These are phyloP conservation scores for Fonsecaea pugnacius DNA, from an alignment of 2,329 filamentous ascomycete species.

Conservation along the genomic window DNA sequence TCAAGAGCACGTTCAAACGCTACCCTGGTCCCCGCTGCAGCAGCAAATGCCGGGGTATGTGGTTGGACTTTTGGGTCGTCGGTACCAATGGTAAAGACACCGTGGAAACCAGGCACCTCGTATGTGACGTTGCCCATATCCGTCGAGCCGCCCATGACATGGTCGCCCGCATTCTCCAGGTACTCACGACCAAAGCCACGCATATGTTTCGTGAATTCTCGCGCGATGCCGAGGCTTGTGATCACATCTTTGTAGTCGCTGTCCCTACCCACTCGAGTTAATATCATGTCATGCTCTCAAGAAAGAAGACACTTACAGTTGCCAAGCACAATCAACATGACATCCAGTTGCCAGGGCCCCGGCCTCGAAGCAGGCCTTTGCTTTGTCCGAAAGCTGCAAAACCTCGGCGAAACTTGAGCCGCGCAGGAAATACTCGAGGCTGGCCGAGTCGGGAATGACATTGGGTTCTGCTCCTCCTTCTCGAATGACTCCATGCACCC, in stretches of 20 bases:
- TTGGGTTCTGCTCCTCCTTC: slow-evolving; percentile 60
- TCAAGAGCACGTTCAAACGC: slow-evolving; percentile 51
- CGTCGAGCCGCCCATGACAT: slow-evolving; percentile 50
- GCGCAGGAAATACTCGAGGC: slow-evolving; percentile 53
- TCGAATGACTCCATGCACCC: slow-evolving; percentile 60
- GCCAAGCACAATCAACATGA: slow-evolving; percentile 40
- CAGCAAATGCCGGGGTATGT: slow-evolving; percentile 52
- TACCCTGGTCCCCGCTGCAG: slow-evolving; percentile 46
- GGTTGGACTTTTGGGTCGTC: slow-evolving; percentile 42
- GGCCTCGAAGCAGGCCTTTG: slow-evolving; percentile 45
- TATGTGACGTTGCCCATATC: slow-evolving; percentile 61
- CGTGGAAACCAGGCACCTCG: slow-evolving; percentile 54
- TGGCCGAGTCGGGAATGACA: slow-evolving; percentile 59
- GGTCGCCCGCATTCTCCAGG: slow-evolving; percentile 43
- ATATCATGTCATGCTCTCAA: neutral
- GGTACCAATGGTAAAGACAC: slow-evolving; percentile 53
- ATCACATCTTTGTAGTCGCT: slow-evolving; percentile 52
- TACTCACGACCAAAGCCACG: slow-evolving; percentile 45
- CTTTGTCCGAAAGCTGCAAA: slow-evolving; percentile 39
- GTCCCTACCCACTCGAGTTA: slow-evolving; percentile 16
- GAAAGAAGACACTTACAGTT: slow-evolving; percentile 14
- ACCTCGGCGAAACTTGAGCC: slow-evolving; percentile 51
- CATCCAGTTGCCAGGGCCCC: slow-evolving; percentile 46
- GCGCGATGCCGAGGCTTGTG: slow-evolving; percentile 52
- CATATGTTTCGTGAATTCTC: slow-evolving; percentile 53